These are phyloP conservation scores for Xylariaceae sp. DNA, from an alignment of 2,329 filamentous ascomycete genomes.

Conservation along the genomic window DNA sequence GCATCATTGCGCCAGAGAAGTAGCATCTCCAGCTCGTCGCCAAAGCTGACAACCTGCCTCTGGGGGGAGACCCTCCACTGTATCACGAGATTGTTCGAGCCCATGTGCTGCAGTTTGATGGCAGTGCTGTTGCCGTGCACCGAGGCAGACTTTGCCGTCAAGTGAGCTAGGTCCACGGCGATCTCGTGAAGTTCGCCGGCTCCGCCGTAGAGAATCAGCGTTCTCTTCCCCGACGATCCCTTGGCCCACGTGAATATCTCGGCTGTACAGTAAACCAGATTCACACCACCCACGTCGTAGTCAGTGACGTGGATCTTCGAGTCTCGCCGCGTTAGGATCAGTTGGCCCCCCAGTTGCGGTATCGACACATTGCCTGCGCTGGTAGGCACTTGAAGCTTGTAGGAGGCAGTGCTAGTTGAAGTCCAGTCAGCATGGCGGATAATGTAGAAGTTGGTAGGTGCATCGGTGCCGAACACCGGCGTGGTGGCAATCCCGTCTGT, in stretches of 20 bases:
- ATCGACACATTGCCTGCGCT: conserved; percentile 16
- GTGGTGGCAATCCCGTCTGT: conserved; percentile 32
- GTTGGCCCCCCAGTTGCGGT: conserved; percentile 14
- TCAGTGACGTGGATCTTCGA: conserved; percentile 62
- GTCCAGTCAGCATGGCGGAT: conserved; percentile 15
- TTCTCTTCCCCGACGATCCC: conserved; percentile 9
- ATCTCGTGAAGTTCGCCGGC: conserved; percentile 57
- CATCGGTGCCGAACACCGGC: conserved; percentile 10
- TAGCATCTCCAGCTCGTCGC: conserved; percentile 43
- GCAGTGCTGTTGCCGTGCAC: conserved; percentile 4
- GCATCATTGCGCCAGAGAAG: conserved; percentile 54
- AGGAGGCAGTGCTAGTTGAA: conserved; percentile 11
- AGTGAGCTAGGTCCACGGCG: conserved; percentile 31
- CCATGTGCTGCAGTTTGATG: conserved; percentile 4
- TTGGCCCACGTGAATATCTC: conserved; percentile 58
- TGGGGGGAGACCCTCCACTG: conserved; percentile 46
- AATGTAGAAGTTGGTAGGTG: conserved; percentile 15
- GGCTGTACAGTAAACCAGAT: conserved; percentile 59
- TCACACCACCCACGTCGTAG: conserved; percentile 53
- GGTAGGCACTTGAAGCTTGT: conserved; percentile 18
- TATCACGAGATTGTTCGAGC: conserved; percentile 7
- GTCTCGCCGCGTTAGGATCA: conserved; percentile 42
- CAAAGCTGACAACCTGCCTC: conserved; percentile 44
- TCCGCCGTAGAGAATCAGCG: conserved; percentile 55
- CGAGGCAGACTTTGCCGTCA: conserved; percentile 6